phyloP scores from a whole-genome alignment of 768 basidiomycete species.

The Trichaptum fuscoviolaceum region DNA sequence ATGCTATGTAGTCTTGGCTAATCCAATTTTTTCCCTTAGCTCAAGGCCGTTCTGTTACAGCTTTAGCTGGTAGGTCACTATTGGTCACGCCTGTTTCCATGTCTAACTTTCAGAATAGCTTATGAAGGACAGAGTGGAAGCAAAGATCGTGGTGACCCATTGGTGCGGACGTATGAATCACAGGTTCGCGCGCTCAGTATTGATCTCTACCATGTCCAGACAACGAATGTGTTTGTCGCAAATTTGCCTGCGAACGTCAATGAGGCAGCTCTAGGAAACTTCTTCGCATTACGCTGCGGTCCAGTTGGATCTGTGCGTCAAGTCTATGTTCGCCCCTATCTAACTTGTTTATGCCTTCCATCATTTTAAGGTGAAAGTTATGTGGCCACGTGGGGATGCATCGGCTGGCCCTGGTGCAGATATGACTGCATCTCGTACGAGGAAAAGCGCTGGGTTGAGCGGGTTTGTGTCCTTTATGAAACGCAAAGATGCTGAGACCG shows the following conservation, averaged over 20 bases:
- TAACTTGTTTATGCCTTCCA: conserved; percentile 6
- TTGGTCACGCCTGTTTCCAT: background rate
- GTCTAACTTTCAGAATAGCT: conserved; percentile 34
- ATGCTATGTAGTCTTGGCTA: background rate
- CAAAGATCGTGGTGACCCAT: conserved; percentile 83
- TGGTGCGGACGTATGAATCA: conserved; percentile 40
- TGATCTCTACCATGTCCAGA: conserved; percentile 39
- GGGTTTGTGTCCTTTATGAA: conserved; percentile 98
- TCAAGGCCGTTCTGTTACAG: conserved; percentile 76
- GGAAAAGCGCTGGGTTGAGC: conserved; percentile 73
- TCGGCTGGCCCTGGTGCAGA: conserved; percentile 65
- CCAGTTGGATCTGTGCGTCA: conserved; percentile 86
- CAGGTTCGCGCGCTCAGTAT: background rate
- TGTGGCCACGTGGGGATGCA: conserved; percentile 94
- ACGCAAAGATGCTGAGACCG: conserved; percentile 83
- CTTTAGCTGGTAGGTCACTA: conserved; percentile 68
- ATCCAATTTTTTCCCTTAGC: conserved; percentile 28
- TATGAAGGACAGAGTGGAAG: conserved; percentile 90
- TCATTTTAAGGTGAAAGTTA: conserved; percentile 74
- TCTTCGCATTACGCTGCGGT: conserved; percentile 79
- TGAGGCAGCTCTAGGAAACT: conserved; percentile 78
- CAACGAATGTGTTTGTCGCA: conserved; percentile 93
- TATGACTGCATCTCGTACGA: conserved; percentile 66
- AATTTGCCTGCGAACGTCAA: conserved; percentile 86
- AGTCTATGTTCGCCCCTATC: conserved; percentile 2